These are phyloP conservation scores for Schizochytrium sp. DNA, from an alignment of 108 stramenopile species.

Conservation along the genomic window DNA sequence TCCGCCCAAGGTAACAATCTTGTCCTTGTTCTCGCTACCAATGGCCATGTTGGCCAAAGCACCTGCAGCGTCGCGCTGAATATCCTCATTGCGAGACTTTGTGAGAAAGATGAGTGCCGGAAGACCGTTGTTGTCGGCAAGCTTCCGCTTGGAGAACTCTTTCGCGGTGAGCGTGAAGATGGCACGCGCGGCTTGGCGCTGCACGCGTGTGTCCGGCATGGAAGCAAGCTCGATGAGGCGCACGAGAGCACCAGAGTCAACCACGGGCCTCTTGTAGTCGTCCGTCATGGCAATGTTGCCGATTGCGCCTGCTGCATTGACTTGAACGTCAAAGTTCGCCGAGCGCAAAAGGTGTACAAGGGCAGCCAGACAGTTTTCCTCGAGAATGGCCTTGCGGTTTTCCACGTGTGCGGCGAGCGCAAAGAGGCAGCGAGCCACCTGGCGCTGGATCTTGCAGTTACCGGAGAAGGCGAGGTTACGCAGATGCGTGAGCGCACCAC, in stretches of 20 bases:
- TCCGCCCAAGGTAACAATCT: background rate
- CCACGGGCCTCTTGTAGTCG: background rate
- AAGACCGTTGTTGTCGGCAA: background rate
- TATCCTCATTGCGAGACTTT: background rate
- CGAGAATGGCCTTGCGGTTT: background rate
- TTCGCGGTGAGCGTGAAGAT: slow-evolving; percentile 15
- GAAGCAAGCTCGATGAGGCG: background rate
- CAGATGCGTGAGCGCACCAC: background rate
- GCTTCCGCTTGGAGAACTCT: background rate
- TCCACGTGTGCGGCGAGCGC: background rate
- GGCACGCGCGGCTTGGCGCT: slow-evolving; percentile 6
- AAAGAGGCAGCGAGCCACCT: slow-evolving; percentile 1
- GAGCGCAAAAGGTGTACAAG: background rate
- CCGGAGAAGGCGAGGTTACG: background rate
- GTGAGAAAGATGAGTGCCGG: background rate
- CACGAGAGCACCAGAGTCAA: background rate
- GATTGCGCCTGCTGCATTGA: background rate
- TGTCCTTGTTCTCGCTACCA: background rate
- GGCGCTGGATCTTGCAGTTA: slow-evolving; percentile 7
- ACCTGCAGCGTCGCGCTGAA: slow-evolving; percentile 3
- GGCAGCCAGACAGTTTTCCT: background rate
- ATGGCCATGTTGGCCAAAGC: slow-evolving; percentile 12
- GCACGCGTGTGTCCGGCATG: background rate
- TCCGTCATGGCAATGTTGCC: slow-evolving; percentile 18
- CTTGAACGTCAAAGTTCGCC: background rate